phyloP scores from a whole-genome alignment of 2,329 filamentous ascomycete genomes.

The Cladosporium sp. region DNA sequence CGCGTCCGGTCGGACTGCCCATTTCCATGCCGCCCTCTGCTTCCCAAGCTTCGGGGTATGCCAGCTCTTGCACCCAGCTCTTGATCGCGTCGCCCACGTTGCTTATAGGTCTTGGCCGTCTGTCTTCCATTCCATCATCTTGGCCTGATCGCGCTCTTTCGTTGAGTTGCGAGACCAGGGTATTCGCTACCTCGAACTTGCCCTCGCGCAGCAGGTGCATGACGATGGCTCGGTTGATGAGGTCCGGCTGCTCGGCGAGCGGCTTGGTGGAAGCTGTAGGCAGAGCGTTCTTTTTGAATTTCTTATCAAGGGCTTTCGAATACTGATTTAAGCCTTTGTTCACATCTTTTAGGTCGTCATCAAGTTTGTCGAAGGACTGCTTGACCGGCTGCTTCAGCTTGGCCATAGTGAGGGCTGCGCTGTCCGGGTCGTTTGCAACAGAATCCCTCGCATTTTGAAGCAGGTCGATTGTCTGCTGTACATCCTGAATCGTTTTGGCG shows the following conservation, averaged over 20 bases:
- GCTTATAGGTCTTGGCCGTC: constrained; percentile 1
- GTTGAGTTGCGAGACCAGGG: constrained; percentile 69
- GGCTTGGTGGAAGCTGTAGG: constrained; percentile 75
- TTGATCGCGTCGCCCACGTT: constrained; percentile 6
- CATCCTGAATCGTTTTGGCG: constrained; percentile 65
- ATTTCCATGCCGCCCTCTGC: constrained; percentile 6
- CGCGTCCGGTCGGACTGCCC: not conserved
- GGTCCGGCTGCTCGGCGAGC: constrained; percentile 63
- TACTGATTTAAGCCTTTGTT: constrained; percentile 78
- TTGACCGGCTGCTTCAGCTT: constrained; percentile 84
- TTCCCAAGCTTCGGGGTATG: constrained; percentile 9
- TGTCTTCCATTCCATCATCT: not conserved
- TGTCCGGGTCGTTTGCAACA: constrained; percentile 65
- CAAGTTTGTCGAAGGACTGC: constrained; percentile 70
- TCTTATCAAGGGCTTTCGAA: constrained; percentile 75
- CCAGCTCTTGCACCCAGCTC: constrained; percentile 11
- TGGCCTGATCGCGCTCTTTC: constrained; percentile 9
- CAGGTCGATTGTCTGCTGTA: constrained; percentile 74
- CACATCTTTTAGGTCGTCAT: constrained; percentile 73
- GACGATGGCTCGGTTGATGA: constrained; percentile 88
- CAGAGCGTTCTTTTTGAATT: constrained; percentile 62
- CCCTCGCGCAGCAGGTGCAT: constrained; percentile 96
- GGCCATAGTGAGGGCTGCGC: constrained; percentile 67
- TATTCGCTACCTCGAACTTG: constrained; percentile 80
- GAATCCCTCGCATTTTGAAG: constrained; percentile 67